A percentile compares a stretch with the other conserved stretches of the same genome.
phyloP scores from a whole-genome alignment of 2,329 filamentous ascomycete genomes.

The Ramularia endophylla region DNA sequence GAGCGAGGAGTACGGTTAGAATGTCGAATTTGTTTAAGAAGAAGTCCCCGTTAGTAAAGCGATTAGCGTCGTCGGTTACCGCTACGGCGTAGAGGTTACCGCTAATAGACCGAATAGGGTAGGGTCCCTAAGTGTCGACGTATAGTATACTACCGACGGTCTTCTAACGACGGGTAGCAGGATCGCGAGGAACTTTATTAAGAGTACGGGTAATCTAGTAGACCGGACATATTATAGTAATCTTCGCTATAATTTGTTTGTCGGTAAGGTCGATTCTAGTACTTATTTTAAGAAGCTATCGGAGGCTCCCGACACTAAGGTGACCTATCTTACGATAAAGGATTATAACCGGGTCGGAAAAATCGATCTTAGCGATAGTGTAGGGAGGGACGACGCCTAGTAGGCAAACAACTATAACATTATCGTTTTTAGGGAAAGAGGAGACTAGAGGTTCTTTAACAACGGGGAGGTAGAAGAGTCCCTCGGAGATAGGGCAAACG shows the following conservation, averaged over 20 bases:
- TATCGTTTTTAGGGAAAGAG: too few relatives aligned
- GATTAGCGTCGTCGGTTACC: background rate
- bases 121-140: slow-evolving; percentile 2
- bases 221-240: slow-evolving; percentile 1
- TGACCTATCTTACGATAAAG: too few relatives aligned
- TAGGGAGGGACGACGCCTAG: too few relatives aligned
- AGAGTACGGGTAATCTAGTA: background rate
- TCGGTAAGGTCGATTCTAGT: too few relatives aligned
- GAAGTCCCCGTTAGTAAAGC: background rate
- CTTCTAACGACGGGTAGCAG: background rate
- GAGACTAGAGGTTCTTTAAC: too few relatives aligned
- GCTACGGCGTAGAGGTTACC: background rate
- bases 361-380: too few relatives aligned
- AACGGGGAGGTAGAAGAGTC: too few relatives aligned
- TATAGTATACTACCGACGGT: background rate
- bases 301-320: too few relatives aligned
- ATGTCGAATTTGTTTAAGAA: background rate
- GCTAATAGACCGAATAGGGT: background rate
- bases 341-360: too few relatives aligned
- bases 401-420: too few relatives aligned
- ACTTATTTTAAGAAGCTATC: too few relatives aligned
- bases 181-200: slow-evolving; percentile 1
- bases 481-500: too few relatives aligned
- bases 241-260: slow-evolving; percentile 4
- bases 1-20: background rate